These are phyloP conservation scores for Prunus campanulata DNA, from an alignment of 306 rosid genomes.

Conservation along the genomic window DNA sequence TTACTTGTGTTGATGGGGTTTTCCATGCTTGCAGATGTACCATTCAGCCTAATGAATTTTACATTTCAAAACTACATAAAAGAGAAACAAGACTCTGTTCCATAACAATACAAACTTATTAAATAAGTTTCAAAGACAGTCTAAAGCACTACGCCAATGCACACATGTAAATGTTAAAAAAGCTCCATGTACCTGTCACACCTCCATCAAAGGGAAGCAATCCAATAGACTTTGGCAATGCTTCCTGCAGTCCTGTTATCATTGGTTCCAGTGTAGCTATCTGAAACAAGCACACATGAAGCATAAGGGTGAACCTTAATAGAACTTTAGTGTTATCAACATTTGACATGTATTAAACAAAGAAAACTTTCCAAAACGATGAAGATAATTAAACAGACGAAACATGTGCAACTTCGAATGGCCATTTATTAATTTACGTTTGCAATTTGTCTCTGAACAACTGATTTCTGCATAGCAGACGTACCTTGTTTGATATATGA, in stretches of 20 bases:
- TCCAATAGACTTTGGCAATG: constrained; percentile 90
- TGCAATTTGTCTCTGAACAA: not conserved
- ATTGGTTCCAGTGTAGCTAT: constrained; percentile 82
- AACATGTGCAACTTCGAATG: constrained; percentile 6
- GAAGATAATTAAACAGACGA: not conserved
- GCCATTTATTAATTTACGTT: not conserved
- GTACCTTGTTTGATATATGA: constrained; percentile 94
- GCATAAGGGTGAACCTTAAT: constrained; percentile 20
- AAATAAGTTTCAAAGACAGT: not conserved
- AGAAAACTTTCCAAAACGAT: not conserved
- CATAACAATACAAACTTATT: not conserved
- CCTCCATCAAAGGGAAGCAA: constrained; percentile 98
- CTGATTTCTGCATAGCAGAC: constrained; percentile 1
- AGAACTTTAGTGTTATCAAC: not conserved
- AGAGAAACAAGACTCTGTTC: not conserved
- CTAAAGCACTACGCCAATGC: not conserved
- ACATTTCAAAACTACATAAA: not conserved
- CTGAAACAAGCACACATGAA: constrained; percentile 40
- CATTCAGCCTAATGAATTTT: not conserved
- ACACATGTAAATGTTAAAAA: not conserved
- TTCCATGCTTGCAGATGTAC: not conserved
- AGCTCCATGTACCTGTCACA: constrained; percentile 59
- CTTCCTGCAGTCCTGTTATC: constrained; percentile 91
- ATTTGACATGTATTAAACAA: not conserved
- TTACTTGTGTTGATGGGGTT: not conserved